Conservation (phyloP, 2,329 filamentous ascomycete species). For the Aureobasidium sp. region DNA sequence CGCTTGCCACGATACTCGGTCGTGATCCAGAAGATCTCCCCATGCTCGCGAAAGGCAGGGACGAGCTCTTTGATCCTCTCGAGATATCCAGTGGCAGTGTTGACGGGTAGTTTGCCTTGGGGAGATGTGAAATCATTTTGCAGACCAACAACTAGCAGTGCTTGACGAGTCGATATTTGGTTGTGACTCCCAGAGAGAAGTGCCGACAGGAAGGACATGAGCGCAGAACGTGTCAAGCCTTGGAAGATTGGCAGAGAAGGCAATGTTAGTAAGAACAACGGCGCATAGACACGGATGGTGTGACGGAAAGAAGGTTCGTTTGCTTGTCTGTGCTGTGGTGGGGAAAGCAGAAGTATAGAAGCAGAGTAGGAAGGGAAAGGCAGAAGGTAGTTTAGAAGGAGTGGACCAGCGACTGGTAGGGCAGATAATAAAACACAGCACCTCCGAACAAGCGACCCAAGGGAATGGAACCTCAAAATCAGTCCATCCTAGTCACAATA, state of each 20-base stretch:
- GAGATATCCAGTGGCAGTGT: conserved; percentile 54
- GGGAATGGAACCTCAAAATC: conserved; percentile 3
- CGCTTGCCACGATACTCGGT: conserved; percentile 51
- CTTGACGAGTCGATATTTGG: conserved; percentile 52
- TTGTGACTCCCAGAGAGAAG: conserved; percentile 39
- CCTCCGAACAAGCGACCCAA: conserved; percentile 4
- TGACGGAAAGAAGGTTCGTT: conserved; percentile 7
- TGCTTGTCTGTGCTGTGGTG: conserved; percentile 8
- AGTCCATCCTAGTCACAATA: conserved; percentile 9
- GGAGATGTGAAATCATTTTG: conserved; percentile 80
- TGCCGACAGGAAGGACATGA: conserved; percentile 35
- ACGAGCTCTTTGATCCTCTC: conserved; percentile 59
- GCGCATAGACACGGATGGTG: background rate
- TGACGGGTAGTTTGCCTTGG: conserved; percentile 59
- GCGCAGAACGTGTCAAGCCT: background rate
- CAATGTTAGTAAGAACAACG: background rate
- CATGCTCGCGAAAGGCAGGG: conserved; percentile 61
- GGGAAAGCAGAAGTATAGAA: conserved; percentile 3
- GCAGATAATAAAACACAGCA: conserved; percentile 7
- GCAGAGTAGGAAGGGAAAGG: background rate
- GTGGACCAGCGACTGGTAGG: background rate
- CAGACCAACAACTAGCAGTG: conserved; percentile 74
- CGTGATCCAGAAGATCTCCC: conserved; percentile 76
- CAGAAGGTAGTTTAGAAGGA: background rate
- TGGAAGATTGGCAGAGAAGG: background rate